Base-by-base conservation (phyloP, 2,329 filamentous ascomycete species). In the Colletotrichum sp. region DNA sequence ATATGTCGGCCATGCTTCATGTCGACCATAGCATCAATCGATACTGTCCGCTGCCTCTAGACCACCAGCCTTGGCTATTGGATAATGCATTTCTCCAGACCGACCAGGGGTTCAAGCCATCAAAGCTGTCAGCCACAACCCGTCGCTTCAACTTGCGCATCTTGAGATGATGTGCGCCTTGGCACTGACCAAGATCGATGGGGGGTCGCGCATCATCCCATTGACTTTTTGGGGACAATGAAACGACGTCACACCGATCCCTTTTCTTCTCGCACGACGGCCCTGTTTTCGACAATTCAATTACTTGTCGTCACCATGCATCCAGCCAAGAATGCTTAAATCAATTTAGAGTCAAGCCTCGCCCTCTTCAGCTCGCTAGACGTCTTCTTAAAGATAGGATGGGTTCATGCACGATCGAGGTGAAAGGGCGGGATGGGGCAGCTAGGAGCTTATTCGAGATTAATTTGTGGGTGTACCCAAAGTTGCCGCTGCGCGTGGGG, bases 61-160 rank as follows among this genome's bases (percentile, higher is more conserved):
- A 44, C 39, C 18, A 24, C 24, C 18, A 49, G 39, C 39, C 39
- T 49, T 49, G 39, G 12, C 18, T 10, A 21, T 21, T 49, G 9
- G 18, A n/a, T n/a, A 49, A 12, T 13, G 44, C n/a, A 7, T 12
- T 13, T 4, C 12, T 52, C 44, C n/a, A 13, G 10, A 52, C 3
- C 3, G 44, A 52, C 44, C 44, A 7, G 44, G 44, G 44, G n/a
- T 21, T 52, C 7, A 4, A 52, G 44, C 44, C 44, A 52, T 21
- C 18, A 26, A n/a, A 32, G 57, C 57, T 18, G 30, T 30, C 26
- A 60, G 57, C n/a, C 57, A 5, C 16, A 12, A 52, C 44, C 44
- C 32, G 6, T 67, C 68, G 72, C 72, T 52, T 71, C 72, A 26
- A 66, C 60, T 52, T 75, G 70, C 57, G 52, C 68, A 34, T 39